Conservation (phyloP, 441 rosid species). For the Syzygium syzygioides region DNA sequence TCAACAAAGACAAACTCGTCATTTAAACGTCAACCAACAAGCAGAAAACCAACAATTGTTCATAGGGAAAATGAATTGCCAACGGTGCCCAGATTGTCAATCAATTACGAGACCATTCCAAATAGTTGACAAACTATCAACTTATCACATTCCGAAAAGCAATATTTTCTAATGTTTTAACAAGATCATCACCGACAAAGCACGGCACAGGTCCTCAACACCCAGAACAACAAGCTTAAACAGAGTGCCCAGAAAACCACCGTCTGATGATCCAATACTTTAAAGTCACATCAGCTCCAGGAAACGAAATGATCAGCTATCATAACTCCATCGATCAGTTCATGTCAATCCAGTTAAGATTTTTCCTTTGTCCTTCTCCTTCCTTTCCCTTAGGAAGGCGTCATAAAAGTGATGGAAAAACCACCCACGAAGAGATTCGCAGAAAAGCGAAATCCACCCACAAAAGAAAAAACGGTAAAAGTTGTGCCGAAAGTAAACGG, state of each 20-base stretch:
- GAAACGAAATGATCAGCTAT: background rate
- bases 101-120: background rate
- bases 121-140: background rate
- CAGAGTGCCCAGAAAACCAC: background rate
- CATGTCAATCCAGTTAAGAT: background rate
- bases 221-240: background rate
- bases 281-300: background rate
- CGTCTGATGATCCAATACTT: background rate
- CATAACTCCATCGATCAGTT: background rate
- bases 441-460: background rate
- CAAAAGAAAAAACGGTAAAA: background rate
- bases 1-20: background rate
- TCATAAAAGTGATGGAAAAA: background rate
- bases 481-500: background rate
- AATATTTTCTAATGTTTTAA: background rate
- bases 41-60: background rate
- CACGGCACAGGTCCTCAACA: background rate
- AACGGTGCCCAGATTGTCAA: background rate
- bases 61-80: background rate
- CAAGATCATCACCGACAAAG: background rate
- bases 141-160: background rate
- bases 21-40: background rate
- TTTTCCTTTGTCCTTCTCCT: background rate
- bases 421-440: background rate
- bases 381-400: background rate